Base-by-base conservation (phyloP, 306 rosid species). In the Trifolium subterraneum region DNA sequence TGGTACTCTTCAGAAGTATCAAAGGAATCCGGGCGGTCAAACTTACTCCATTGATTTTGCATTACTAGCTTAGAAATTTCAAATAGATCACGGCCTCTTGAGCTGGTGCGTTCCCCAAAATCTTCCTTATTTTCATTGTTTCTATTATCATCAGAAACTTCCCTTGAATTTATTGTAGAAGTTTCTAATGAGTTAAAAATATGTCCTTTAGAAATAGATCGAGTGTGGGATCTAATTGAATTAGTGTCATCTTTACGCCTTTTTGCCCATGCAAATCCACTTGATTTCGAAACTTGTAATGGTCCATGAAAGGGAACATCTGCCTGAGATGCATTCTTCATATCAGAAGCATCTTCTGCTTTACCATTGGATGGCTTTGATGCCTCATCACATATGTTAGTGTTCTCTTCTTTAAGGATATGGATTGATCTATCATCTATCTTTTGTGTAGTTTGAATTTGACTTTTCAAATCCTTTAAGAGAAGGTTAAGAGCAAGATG, bases 221-320 rank as follows among this genome's bases (percentile, higher is more conserved):
- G 87, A 42, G 77, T 78, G 71, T 92, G 96, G 19, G 96, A 82
- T 87, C 91, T 82, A 44, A 69, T 61, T 10, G 88, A 74, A 50
- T 83, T 23, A 44, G 85, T 20, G 31, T 90, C 95, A 11, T 94
- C 99, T 81, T 71, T 90, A 36, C 87, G 92, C 83, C 98, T 89
- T 85, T 87, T 95, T 1, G 98, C 98, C 99, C 99, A 95, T 18
- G 99, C 93, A 79, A 95, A 95, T 70, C 99, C 97, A 71, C 99
- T 90, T 74, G 98, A 92, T 54, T 88, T 95, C 44, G 99, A 95
- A 80, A 92, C 99, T 81, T 92, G 97, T 61, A 95, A 83, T 16
- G 90, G 96, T 60, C 95, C 96, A 51, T 93, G 89, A 68, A 83
- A 87, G 61, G 99, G 93, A 83, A 95, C 81, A 80, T 95, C 99